Conservation (phyloP, 805 yeast genomes). For the Kluyveromyces siamensis region DNA sequence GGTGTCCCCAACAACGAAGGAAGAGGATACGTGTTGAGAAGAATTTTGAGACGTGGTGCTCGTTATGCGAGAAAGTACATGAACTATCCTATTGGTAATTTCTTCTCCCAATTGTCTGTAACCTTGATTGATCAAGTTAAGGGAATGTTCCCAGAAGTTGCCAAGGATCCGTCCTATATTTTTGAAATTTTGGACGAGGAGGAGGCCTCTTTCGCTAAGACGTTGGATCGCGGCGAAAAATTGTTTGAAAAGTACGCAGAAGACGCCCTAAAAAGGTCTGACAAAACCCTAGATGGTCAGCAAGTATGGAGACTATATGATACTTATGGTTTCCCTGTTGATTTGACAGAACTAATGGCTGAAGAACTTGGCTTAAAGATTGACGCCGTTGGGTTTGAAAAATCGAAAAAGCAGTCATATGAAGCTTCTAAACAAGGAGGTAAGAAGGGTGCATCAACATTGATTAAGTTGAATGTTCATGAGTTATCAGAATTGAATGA, state of each 20-base stretch:
- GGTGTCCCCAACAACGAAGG: conserved; percentile 99
- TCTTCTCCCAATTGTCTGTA: conserved; percentile 87
- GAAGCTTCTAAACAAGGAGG: conserved; percentile 94
- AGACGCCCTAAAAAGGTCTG: conserved; percentile 65
- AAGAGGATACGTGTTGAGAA: conserved; percentile 94
- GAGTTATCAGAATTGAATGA: conserved; percentile 62
- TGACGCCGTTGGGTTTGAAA: conserved; percentile 87
- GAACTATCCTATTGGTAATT: conserved; percentile 90
- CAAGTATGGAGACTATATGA: conserved; percentile 99
- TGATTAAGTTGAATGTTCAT: conserved; percentile 86
- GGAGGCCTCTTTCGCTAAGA: conserved; percentile 89
- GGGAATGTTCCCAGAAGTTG: conserved; percentile 87
- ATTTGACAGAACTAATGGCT: conserved; percentile 95
- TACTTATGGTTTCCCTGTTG: conserved; percentile 98
- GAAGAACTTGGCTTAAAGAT: conserved; percentile 92
- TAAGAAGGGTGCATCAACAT: conserved; percentile 43
- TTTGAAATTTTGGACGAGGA: conserved; percentile 93
- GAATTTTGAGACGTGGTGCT: conserved; percentile 96
- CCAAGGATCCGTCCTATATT: conserved; percentile 59
- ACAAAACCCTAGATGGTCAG: conserved; percentile 74
- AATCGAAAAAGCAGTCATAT: conserved; percentile 77
- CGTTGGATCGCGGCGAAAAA: conserved; percentile 96
- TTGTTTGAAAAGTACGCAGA: conserved; percentile 89
- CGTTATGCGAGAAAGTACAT: conserved; percentile 94
- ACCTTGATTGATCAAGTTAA: conserved; percentile 82